phyloP scores from a whole-genome alignment of 176 grass and related monocot species.

The Coix lacrymajobi region DNA sequence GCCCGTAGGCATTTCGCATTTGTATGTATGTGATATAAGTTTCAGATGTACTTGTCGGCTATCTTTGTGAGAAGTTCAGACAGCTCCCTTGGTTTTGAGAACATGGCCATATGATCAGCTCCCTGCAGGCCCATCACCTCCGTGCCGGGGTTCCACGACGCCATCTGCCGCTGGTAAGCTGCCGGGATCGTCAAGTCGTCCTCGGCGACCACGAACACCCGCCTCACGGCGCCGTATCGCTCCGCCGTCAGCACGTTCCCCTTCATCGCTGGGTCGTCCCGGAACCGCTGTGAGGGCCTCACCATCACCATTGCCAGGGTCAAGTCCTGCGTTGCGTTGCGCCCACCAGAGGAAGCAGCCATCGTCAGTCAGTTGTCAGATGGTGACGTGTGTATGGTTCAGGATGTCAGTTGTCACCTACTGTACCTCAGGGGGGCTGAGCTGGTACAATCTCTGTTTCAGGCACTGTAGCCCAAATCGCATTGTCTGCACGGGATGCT shows the following conservation, averaged over 20 bases:
- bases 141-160: constrained; percentile 20
- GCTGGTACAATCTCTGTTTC: not conserved
- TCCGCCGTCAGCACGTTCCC: not conserved
- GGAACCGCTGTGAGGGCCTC: not conserved
- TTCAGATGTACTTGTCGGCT: not conserved
- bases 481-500: not conserved
- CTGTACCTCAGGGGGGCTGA: constrained; percentile 11
- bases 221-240: constrained; percentile 30
- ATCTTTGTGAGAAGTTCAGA: not conserved
- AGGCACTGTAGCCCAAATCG: not conserved
- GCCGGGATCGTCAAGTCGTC: not conserved
- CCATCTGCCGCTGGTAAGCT: constrained; percentile 17
- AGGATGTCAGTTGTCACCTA: too few species aligned
- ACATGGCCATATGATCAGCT: not conserved
- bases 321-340: not conserved
- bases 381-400: too few species aligned
- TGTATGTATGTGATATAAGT: too few species aligned
- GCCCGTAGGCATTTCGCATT: too few species aligned
- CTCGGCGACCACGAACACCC: constrained; percentile 28
- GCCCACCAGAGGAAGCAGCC: not conserved
- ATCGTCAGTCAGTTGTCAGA: too few species aligned
- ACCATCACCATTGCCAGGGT: not conserved
- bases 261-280: constrained; percentile 6
- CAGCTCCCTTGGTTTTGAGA: not conserved
- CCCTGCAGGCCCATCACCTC: not conserved